phyloP scores from a whole-genome alignment of 768 basidiomycete species.

The Hericium rajendrae region DNA sequence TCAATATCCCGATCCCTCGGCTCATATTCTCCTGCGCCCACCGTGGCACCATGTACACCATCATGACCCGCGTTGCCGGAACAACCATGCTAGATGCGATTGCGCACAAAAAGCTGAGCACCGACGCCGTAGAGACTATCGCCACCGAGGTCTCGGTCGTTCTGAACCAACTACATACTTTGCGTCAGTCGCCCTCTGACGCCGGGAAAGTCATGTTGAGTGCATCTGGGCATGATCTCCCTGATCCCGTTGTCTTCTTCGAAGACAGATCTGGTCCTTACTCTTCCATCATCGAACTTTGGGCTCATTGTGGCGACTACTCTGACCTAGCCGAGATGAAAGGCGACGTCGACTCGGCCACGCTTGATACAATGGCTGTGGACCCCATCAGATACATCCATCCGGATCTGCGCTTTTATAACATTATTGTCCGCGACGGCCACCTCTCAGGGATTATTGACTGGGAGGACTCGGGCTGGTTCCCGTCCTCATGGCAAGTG shows the following conservation, averaged over 20 bases:
- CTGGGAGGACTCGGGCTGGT: constrained; percentile 23
- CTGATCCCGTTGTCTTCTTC: neutral
- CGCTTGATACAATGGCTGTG: neutral
- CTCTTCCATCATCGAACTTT: neutral
- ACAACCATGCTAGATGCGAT: neutral
- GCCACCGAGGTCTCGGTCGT: neutral
- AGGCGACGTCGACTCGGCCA: neutral
- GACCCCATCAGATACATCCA: neutral
- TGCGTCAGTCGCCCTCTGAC: neutral
- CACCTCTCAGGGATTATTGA: neutral
- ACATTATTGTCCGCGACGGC: neutral
- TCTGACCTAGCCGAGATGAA: neutral
- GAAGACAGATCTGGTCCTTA: neutral
- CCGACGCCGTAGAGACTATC: neutral
- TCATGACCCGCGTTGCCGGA: neutral
- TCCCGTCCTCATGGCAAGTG: constrained; percentile 12
- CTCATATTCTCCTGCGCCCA: neutral
- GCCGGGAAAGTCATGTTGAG: neutral
- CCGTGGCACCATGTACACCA: neutral
- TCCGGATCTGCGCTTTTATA: neutral
- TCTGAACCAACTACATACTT: neutral
- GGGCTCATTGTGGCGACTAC: neutral
- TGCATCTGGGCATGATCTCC: neutral
- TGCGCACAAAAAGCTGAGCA: neutral
- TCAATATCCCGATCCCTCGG: neutral